Evolutionary conservation across 2,329 filamentous ascomycete species (phyloP).

Genomic region (Escovopsis sp.): DNA sequence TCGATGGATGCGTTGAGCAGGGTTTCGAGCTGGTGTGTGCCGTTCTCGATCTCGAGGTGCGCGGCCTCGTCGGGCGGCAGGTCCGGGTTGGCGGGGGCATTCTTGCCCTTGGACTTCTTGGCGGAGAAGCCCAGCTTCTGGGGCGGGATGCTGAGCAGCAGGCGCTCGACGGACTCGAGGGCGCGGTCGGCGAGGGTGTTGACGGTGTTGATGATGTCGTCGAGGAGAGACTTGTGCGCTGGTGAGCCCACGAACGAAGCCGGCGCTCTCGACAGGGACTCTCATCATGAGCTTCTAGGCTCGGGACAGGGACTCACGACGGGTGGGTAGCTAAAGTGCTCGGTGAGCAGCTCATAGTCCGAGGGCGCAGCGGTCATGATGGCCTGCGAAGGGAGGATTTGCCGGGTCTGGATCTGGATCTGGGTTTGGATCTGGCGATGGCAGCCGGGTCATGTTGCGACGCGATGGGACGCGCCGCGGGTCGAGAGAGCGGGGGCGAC

Average conservation of each 20-base stretch:
- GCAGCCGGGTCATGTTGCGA: conserved; percentile 5
- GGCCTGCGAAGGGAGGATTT: not conserved
- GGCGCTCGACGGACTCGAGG: conserved; percentile 73
- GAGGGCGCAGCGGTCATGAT: conserved; percentile 23
- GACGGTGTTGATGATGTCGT: conserved; percentile 95
- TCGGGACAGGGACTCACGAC: conserved; percentile 43
- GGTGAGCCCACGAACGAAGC: not conserved
- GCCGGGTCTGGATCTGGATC: too few species aligned
- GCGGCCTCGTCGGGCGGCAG: conserved; percentile 26
- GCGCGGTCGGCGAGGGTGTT: conserved; percentile 88
- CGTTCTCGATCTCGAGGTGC: conserved; percentile 67
- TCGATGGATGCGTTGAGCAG: conserved; percentile 69
- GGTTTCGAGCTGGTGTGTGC: conserved; percentile 72
- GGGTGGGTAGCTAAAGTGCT: conserved; percentile 91
- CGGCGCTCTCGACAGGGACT: too few species aligned
- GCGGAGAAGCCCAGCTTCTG: conserved; percentile 65
- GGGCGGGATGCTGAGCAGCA: conserved; percentile 60
- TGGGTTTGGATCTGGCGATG: not conserved
- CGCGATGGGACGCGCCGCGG: conserved; percentile 6
- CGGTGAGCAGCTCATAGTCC: conserved; percentile 63
- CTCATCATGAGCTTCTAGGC: not conserved
- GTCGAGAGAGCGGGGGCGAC: not conserved
- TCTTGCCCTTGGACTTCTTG: conserved; percentile 15
- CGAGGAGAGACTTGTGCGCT: conserved; percentile 59
- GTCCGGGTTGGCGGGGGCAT: conserved; percentile 11